Conservation (phyloP, 257 asterid species). For the Rhazya stricta region DNA sequence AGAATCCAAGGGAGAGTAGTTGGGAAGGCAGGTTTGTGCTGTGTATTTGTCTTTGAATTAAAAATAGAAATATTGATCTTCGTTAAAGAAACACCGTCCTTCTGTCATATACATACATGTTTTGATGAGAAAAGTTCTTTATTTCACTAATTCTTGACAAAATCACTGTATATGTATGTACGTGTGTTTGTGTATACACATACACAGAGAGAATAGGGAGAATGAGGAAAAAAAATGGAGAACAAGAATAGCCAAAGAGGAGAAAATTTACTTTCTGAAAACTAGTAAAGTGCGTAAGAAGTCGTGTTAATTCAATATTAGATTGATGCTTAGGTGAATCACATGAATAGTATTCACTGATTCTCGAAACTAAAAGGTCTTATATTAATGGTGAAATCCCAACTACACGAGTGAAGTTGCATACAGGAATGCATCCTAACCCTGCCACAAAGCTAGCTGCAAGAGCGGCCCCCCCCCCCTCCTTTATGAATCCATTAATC, state of each 20-base stretch:
- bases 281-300: background rate
- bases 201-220: too few species aligned
- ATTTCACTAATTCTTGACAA: too few species aligned
- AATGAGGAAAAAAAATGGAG: background rate
- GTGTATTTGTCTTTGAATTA: too few species aligned
- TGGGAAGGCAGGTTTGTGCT: too few species aligned
- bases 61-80: too few species aligned
- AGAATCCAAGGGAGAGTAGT: too few species aligned
- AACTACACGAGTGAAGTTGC: background rate
- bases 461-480: too few species aligned
- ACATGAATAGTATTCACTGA: background rate
- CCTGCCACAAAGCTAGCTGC: background rate
- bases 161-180: too few species aligned
- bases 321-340: background rate
- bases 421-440: background rate
- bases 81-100: too few species aligned
- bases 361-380: background rate
- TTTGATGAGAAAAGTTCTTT: too few species aligned
- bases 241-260: background rate
- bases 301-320: background rate
- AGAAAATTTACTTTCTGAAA: background rate
- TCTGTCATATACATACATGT: too few species aligned
- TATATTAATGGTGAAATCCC: background rate
- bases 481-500: background rate
- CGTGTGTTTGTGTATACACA: too few species aligned